Evolutionary conservation across 805 yeast genomes (phyloP).

Genomic region (Lipomyces yamadae): DNA sequence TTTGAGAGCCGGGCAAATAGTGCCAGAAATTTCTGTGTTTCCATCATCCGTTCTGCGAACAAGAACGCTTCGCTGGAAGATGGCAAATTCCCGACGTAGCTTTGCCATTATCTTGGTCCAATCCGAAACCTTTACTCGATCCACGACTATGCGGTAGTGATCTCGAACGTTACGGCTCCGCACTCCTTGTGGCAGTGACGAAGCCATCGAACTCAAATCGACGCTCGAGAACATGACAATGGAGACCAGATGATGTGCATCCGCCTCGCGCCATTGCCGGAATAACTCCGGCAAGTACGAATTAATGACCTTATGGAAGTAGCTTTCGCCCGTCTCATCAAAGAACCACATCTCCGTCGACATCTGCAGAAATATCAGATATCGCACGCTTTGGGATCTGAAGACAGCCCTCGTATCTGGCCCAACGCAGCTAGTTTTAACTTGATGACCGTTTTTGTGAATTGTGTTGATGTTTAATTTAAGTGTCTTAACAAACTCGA

Average conservation of each 20-base stretch:
- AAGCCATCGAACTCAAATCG: conserved; percentile 25
- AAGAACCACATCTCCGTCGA: conserved; percentile 98
- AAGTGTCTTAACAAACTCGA: conserved; percentile 66
- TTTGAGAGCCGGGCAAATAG: conserved; percentile 81
- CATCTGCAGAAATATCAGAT: conserved; percentile 82
- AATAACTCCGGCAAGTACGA: conserved; percentile 90
- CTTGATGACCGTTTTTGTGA: conserved; percentile 42
- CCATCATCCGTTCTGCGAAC: conserved; percentile 50
- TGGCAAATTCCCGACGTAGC: conserved; percentile 80
- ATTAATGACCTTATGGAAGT: conserved; percentile 89
- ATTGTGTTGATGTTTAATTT: conserved; percentile 66
- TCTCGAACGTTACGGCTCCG: conserved; percentile 70
- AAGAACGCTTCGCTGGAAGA: conserved; percentile 75
- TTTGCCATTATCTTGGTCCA: conserved; percentile 95
- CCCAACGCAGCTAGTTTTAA: conserved; percentile 30
- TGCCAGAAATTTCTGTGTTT: conserved; percentile 55
- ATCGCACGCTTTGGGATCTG: conserved; percentile 87
- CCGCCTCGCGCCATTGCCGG: conserved; percentile 81
- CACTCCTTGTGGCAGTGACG: conserved; percentile 66
- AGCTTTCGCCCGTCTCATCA: conserved; percentile 93
- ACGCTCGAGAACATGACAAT: conserved; percentile 86
- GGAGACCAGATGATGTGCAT: conserved; percentile 88
- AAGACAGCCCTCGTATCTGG: conserved; percentile 74
- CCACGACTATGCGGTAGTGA: conserved; percentile 91
- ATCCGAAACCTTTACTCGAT: conserved; percentile 82